Conservation (phyloP, 805 yeast species). For the Metschnikowia santaceciliae region DNA sequence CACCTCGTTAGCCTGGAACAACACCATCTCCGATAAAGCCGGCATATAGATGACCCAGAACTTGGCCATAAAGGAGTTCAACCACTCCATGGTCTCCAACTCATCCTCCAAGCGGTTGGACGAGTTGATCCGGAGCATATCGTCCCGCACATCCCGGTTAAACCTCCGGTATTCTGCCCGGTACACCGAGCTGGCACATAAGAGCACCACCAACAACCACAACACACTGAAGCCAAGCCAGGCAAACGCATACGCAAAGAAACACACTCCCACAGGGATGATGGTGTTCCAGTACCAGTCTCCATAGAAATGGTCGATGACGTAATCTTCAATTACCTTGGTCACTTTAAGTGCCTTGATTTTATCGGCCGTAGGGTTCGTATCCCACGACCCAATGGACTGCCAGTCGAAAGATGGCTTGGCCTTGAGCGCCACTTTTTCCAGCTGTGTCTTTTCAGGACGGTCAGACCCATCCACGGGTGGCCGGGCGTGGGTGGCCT, state of each 20-base stretch:
- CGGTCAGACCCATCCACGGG: slow-evolving; percentile 13
- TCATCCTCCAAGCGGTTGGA: slow-evolving; percentile 58
- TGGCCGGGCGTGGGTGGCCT: slow-evolving; percentile 10
- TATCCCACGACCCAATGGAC: slow-evolving; percentile 38
- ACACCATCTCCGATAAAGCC: slow-evolving; percentile 70
- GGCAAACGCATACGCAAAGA: slow-evolving; percentile 67
- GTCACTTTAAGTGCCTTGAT: slow-evolving; percentile 20
- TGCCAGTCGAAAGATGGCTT: slow-evolving; percentile 38
- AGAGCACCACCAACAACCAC: slow-evolving; percentile 54
- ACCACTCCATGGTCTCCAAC: slow-evolving; percentile 76
- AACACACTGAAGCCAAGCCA: slow-evolving; percentile 61
- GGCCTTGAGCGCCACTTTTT: not conserved
- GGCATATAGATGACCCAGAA: slow-evolving; percentile 92
- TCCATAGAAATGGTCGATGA: slow-evolving; percentile 63
- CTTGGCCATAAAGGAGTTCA: slow-evolving; percentile 70
- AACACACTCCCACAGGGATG: slow-evolving; percentile 62
- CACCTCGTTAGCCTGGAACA: slow-evolving; percentile 62
- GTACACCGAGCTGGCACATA: slow-evolving; percentile 63
- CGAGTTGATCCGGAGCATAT: slow-evolving; percentile 63
- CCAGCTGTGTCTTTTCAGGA: not conserved
- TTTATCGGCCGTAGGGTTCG: slow-evolving; percentile 22
- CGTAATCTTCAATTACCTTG: slow-evolving; percentile 50
- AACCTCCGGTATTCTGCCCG: slow-evolving; percentile 72
- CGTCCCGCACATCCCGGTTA: slow-evolving; percentile 71
- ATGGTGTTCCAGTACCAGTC: slow-evolving; percentile 73